Base-by-base conservation (phyloP, 2,329 filamentous ascomycete species). In the Fusarium sp. region DNA sequence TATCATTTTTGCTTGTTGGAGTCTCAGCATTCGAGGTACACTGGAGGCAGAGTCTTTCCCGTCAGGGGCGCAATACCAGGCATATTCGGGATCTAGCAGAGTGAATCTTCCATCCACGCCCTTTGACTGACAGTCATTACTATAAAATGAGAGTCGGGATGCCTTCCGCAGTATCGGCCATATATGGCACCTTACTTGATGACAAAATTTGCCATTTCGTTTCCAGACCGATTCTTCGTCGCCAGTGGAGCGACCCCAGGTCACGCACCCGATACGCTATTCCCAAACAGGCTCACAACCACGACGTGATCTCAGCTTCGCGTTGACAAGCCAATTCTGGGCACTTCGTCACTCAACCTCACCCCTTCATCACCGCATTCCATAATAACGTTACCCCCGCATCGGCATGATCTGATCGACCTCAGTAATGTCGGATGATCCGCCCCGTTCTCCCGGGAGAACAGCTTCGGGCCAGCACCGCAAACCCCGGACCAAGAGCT, bases 401-500 rank as follows among this genome's bases (percentile, higher is more conserved):
- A 41, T 18, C n/a, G 29, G 48, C 12, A 23, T 39, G 25, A 23
- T 31, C 21, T 52, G 7, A 37, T 37, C 9, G 35, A 23, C 16
- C 29, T 25, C 27, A 58, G 46, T 16, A 9, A 76, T 76, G 74
- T 39, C 68, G 9, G 63, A 51, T 33, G 60, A 65, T n/a, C n/a
- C 46, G 19, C 56, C 48, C 18, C 66, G 44, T 51, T 69, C 58
- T 10, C 51, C 55, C 21, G 49, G 23, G 2, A 57, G 16, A 21
- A 69, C 66, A 27, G 66, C 58, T 21, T 66, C 70, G 11, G 70
- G 63, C 10, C 66, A 74, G 10, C 68, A 59, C n/a, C 69, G 70
- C 7, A 77, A 76, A 60, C 59, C 46, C n/a, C 75, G 75, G 38
- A 76, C 74, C 10, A 77, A 77, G 64, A 77, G 63, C 21, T 77